Percentiles rank a stretch among this genome's conserved stretches.
Evolutionary conservation across 495 filamentous ascomycete genomes (phyloP).

Genomic region (Darksidea phi): DNA sequence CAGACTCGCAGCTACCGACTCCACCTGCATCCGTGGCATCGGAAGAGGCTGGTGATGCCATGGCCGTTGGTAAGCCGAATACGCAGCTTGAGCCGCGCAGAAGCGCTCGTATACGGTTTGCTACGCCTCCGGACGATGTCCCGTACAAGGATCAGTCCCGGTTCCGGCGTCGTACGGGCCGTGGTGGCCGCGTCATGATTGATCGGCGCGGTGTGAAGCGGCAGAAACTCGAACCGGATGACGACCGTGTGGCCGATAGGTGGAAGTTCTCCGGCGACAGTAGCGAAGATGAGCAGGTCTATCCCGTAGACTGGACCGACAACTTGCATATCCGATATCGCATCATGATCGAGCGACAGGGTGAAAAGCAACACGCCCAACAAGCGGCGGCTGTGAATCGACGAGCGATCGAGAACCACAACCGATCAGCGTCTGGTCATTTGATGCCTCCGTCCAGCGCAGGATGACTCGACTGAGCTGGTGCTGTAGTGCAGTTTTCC

Average conservation of each 20-base stretch:
- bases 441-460: conserved; percentile 27
- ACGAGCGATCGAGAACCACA: conserved; percentile 24
- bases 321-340: conserved; percentile 35
- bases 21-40: conserved; percentile 72
- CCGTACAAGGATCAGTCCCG: conserved; percentile 18
- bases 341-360: conserved; percentile 33
- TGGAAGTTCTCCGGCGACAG: conserved; percentile 32
- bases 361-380: conserved; percentile 30
- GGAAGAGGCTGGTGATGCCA: conserved; percentile 45
- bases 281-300: conserved; percentile 34
- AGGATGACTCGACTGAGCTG: conserved; percentile 1
- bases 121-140: conserved; percentile 32
- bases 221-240: conserved; percentile 18
- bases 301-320: conserved; percentile 31
- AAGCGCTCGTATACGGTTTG: conserved; percentile 26
- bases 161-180: conserved; percentile 33
- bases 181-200: conserved; percentile 37
- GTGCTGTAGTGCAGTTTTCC: background rate
- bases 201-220: conserved; percentile 36
- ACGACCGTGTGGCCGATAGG: conserved; percentile 30
- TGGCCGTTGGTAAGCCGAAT: conserved; percentile 14
- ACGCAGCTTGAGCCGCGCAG: conserved; percentile 24
- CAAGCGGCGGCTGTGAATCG: conserved; percentile 13
- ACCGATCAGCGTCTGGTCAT: conserved; percentile 33
- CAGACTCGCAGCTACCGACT: conserved; percentile 79